Evolutionary conservation across 139 green algal genomes (phyloP), one percentile per base, ranked within the genome.

Genomic region (Chara braunii): DNA sequence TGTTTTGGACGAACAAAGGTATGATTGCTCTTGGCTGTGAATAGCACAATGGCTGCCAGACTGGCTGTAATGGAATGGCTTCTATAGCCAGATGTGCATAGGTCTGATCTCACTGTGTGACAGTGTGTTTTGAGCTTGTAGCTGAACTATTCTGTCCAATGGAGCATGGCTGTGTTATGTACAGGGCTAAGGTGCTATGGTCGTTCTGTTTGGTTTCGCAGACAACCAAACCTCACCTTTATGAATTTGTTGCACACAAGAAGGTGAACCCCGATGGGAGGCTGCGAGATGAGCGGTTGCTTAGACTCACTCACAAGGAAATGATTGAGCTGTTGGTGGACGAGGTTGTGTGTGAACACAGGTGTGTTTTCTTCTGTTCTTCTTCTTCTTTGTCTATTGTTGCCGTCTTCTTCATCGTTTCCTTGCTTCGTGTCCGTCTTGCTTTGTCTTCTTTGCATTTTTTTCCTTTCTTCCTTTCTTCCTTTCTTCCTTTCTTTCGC

Each of bases 241-340:
- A 72, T 44, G 63, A 72, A 36, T 72, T 72, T 37, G 32, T 23
- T 1, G 63, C 48, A n/a, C 33, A 51, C 36, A 72, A 72, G 37
- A 54, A 56, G 14, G 45, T 23, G 22, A 53, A 72, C n/a, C 28
- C 22, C 2, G 30, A 22, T 0, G 24, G 33, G 3, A 37, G 53
- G 31, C 34, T 56, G 35, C 52, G 53, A 36, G n/a, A 53, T 23
- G 52, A 68, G 63, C 26, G 63, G 14, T 37, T 22, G 2, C 35
- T 72, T 22, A 36, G 53, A 5, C 45, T 72, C 12, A 72, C 63
- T 24, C 53, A 32, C 30, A 53, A 72, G 26, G 37, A 66, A 36
- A 28, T 72, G 26, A 53, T 34, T 0, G 63, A 72, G 54, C 26
- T 52, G 26, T 28, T 36, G 0, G 63, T 51, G 30, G 50, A 67